Evolutionary conservation across 2,329 filamentous ascomycete species (phyloP), one percentile per base, ranked within the genome.

Genomic region (Nothophoma quercina): DNA sequence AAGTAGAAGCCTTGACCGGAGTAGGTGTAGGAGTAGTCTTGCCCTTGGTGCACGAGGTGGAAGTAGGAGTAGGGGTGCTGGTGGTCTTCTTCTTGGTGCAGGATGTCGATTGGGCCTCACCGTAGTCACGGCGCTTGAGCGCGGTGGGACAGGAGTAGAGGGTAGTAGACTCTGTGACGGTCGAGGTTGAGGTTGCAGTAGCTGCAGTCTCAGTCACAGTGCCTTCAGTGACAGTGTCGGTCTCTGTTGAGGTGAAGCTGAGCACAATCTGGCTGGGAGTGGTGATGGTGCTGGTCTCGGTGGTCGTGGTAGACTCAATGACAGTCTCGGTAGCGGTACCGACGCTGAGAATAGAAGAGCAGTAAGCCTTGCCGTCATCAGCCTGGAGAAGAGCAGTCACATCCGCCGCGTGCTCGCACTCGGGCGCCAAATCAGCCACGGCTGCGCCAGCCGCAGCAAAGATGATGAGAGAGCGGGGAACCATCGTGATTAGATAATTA

Each of bases 401-500:
- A 26, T 48, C 44, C 16, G 43, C 23, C 12, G 45, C 21, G 15
- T 39, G 51, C 51, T 54, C 51, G 51, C 51, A 54, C 32, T 48
- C 51, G 12, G 51, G 51, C 9, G 38, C 39, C n/a, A 48, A n/a
- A 22, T 54, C 44, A 12, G 51, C 51, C 21, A 49, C 35, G 28
- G 51, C 51, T 25, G 51, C 51, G 33, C 51, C 44, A 23, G 51
- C 51, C 44, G 44, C 43, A 32, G 51, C 51, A 33, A 54, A 16
- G 12, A 54, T 39, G 39, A 54, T 35, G 13, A 54, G 22, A 40
- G 51, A 54, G 34, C 44, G 51, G 28, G 51, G 15, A 10, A 54
- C 48, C 51, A 54, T 54, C 49, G 49, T 54, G 34, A 54, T 49
- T 54, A 54, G n/a, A 34, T 16, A 34, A 48, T 48, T 54, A 45